phyloP scores from a whole-genome alignment of 192 early-diverging fungal genomes.

The Haplosporangium gracile region DNA sequence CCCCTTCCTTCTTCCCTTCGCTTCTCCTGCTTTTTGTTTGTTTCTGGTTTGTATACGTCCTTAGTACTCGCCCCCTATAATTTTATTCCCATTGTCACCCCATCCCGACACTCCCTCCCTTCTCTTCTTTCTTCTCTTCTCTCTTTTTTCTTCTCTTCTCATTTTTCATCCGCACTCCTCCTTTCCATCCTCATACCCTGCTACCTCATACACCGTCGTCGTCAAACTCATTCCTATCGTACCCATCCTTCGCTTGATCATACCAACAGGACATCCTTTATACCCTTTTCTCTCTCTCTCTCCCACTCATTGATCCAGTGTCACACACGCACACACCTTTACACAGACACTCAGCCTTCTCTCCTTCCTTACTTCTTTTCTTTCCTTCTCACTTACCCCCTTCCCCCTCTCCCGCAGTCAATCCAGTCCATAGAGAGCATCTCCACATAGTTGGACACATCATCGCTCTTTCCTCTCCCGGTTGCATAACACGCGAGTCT shows the following conservation, averaged over 20 bases:
- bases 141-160: background rate
- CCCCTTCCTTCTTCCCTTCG: background rate
- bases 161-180: background rate
- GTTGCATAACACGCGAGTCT: background rate
- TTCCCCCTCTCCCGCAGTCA: background rate
- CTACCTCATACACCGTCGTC: background rate
- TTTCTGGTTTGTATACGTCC: background rate
- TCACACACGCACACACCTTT: background rate
- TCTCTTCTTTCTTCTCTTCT: background rate
- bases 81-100: background rate
- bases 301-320: background rate
- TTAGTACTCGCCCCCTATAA: background rate
- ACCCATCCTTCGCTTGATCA: conserved; percentile 5
- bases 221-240: background rate
- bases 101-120: background rate
- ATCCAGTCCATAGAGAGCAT: background rate
- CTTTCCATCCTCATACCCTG: background rate
- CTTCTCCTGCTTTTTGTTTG: conserved; percentile 4
- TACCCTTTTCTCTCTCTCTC: background rate
- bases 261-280: background rate
- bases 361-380: conserved; percentile 1
- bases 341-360: background rate
- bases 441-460: background rate
- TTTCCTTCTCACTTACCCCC: background rate
- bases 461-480: background rate